Percentiles rank a stretch among this genome's conserved stretches.
Evolutionary conservation across 495 filamentous ascomycete species (phyloP).

Genomic region (Cairneyella variabilis): DNA sequence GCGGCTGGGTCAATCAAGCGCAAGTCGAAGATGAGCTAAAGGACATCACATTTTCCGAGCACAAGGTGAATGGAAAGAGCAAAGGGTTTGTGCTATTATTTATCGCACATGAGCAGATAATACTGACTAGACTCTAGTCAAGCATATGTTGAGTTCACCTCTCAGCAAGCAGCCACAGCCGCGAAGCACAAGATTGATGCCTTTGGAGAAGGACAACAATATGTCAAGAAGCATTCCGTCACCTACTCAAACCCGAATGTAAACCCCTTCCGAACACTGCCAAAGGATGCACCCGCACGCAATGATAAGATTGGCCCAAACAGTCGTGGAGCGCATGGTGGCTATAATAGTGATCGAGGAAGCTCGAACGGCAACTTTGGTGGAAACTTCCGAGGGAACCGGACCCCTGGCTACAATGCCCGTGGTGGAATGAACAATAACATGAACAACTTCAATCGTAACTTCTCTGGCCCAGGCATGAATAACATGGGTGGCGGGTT

Average conservation of each 20-base stretch:
- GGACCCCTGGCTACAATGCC: constrained; percentile 27
- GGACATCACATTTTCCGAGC: constrained; percentile 93
- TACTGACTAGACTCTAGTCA: constrained; percentile 58
- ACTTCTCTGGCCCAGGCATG: constrained; percentile 27
- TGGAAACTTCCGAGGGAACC: constrained; percentile 33
- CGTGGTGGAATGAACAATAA: constrained; percentile 31
- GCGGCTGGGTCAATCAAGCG: constrained; percentile 77
- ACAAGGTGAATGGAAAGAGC: constrained; percentile 98
- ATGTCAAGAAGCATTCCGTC: constrained; percentile 62
- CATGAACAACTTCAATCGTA: constrained; percentile 30
- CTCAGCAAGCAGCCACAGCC: constrained; percentile 80
- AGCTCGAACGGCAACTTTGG: constrained; percentile 41
- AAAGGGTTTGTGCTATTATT: constrained; percentile 79
- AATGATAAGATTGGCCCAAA: constrained; percentile 57
- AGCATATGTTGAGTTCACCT: constrained; percentile 83
- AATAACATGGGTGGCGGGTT: constrained; percentile 50
- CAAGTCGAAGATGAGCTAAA: constrained; percentile 78
- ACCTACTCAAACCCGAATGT: constrained; percentile 70
- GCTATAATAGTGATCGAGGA: constrained; percentile 32
- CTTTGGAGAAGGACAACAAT: constrained; percentile 47
- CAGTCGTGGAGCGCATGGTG: constrained; percentile 36
- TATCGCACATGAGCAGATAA: too few relatives aligned
- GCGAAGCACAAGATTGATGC: constrained; percentile 78
- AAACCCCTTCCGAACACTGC: constrained; percentile 89
- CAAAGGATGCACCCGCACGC: constrained; percentile 83